These are phyloP conservation scores for Mycena rebaudengoi DNA, from an alignment of 768 basidiomycete genomes.

Conservation along the genomic window DNA sequence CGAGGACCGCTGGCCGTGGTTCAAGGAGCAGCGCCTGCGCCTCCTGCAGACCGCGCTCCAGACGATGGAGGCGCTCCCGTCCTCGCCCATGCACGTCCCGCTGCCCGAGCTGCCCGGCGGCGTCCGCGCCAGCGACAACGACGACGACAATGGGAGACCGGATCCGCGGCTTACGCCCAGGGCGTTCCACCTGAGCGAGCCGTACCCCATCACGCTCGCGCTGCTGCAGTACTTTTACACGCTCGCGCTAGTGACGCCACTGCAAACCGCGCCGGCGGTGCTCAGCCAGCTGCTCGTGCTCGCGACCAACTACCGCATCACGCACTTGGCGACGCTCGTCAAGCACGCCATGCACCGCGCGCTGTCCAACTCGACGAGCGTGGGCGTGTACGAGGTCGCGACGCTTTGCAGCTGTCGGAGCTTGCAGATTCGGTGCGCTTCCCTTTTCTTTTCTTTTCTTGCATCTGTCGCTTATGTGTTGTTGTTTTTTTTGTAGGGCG, in stretches of 20 bases:
- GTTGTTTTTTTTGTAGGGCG: slow-evolving; percentile 53
- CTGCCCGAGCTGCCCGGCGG: slow-evolving; percentile 69
- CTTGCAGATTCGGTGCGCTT: slow-evolving; percentile 83
- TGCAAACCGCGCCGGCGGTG: slow-evolving; percentile 91
- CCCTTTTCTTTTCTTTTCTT: slow-evolving; percentile 26
- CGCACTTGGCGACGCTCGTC: slow-evolving; percentile 80
- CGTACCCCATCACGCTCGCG: slow-evolving; percentile 88
- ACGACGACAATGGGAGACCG: slow-evolving; percentile 62
- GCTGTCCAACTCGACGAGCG: slow-evolving; percentile 83
- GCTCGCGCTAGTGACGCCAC: slow-evolving; percentile 82
- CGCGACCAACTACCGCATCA: slow-evolving; percentile 81
- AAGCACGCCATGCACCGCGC: slow-evolving; percentile 95
- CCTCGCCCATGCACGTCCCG: slow-evolving; percentile 67
- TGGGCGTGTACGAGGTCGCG: slow-evolving; percentile 94
- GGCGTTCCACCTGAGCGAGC: slow-evolving; percentile 83
- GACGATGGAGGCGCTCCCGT: slow-evolving; percentile 66
- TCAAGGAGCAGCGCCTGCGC: slow-evolving; percentile 72
- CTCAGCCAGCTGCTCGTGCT: slow-evolving; percentile 88
- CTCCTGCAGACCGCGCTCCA: slow-evolving; percentile 66
- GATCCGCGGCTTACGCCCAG: slow-evolving; percentile 87
- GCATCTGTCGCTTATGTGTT: slow-evolving; percentile 12
- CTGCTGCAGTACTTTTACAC: slow-evolving; percentile 96
- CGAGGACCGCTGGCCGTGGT: slow-evolving; percentile 96
- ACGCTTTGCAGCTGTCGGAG: slow-evolving; percentile 90
- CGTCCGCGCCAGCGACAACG: too few relatives aligned